Conservation (phyloP, 116 monocot species). For the Phalaenopsis hybrid region DNA sequence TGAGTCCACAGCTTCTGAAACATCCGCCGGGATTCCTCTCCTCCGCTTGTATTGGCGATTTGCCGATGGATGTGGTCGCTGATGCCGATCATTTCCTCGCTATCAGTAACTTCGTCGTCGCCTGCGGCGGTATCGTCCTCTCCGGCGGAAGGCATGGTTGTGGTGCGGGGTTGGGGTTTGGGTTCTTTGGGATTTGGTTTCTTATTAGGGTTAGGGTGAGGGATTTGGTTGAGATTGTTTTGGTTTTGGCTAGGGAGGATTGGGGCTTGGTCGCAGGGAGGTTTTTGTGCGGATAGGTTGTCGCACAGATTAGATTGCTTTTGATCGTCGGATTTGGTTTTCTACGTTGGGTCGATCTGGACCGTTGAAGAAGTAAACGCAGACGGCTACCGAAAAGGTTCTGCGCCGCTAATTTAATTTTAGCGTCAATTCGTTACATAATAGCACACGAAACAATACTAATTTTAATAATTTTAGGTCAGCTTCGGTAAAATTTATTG, state of each 20-base stretch:
- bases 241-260: not conserved
- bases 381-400: not conserved
- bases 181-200: not conserved
- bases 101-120: not conserved
- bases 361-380: not conserved
- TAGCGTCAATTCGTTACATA: too few species aligned
- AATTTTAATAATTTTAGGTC: too few species aligned
- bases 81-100: not conserved
- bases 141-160: conserved; percentile 10
- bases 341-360: not conserved
- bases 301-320: not conserved
- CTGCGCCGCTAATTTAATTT: too few species aligned
- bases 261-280: not conserved
- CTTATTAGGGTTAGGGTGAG: not conserved
- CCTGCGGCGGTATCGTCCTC: conserved; percentile 12
- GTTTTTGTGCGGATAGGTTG: not conserved
- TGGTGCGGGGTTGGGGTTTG: not conserved
- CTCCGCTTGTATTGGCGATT: not conserved
- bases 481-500: too few species aligned
- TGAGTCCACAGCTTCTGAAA: conserved; percentile 77
- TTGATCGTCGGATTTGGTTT: not conserved
- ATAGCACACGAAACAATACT: too few species aligned
- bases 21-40: conserved; percentile 34
- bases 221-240: not conserved
- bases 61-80: conserved; percentile 1